These are phyloP conservation scores for Mycena polygramma DNA, from an alignment of 768 basidiomycete genomes.

Conservation along the genomic window DNA sequence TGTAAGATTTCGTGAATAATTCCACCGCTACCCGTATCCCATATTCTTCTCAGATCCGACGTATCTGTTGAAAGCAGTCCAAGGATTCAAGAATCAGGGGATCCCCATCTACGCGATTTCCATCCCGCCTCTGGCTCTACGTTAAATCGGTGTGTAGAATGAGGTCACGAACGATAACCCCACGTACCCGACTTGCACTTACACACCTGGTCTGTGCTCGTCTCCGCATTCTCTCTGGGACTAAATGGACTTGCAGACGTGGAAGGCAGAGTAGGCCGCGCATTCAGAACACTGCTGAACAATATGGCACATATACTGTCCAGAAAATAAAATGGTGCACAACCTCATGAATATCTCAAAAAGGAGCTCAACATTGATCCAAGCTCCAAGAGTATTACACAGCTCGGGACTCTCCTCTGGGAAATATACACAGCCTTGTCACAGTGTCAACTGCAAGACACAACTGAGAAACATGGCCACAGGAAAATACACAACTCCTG, in stretches of 20 bases:
- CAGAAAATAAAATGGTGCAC: no score
- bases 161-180: slow-evolving; percentile 71
- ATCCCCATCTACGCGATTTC: slow-evolving; percentile 69
- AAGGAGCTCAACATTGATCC: no score
- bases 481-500: no score
- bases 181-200: slow-evolving; percentile 76
- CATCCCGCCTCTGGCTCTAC: slow-evolving; percentile 44
- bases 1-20: slow-evolving; percentile 51
- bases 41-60: slow-evolving; percentile 65
- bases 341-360: no score
- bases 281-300: slow-evolving; percentile 73
- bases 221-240: not conserved
- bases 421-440: no score
- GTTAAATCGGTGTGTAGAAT: slow-evolving; percentile 46
- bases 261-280: slow-evolving; percentile 71
- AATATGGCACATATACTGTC: no score
- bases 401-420: no score
- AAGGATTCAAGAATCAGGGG: slow-evolving; percentile 63
- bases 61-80: slow-evolving; percentile 79
- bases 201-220: slow-evolving; percentile 55
- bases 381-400: no score
- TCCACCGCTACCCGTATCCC: not conserved
- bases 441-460: no score
- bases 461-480: no score
- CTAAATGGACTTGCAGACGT: slow-evolving; percentile 41